Evolutionary conservation across 257 asterid genomes (phyloP), one percentile per base, ranked within the genome.

Genomic region (Lantana camara): DNA sequence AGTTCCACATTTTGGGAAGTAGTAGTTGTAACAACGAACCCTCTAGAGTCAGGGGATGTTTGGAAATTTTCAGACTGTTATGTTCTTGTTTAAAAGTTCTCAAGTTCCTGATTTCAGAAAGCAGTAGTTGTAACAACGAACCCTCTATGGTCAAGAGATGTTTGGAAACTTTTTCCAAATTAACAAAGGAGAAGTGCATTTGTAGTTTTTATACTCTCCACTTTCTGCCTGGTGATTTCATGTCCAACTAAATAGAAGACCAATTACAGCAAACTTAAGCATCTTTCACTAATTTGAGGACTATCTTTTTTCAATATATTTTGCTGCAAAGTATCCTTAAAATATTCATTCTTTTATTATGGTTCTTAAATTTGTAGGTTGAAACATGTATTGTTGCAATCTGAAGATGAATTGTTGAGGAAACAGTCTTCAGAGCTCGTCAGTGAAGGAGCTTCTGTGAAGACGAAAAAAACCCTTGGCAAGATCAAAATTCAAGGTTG

Each of bases 401-500:
- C 99, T 0, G 97, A 93, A 77, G 95, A 93, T 57, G 99, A 93
- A 51, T 75, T 93, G 12, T 16, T 93, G 94, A 78, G 35, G 63
- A 93, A 82, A 72, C 82, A 71, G 55, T 68, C 89, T 19, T 56
- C 91, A 38, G 95, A 82, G 63, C 94, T 87, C 53, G 85, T 85
- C 44, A 81, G 91, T 42, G 99, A 90, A 74, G 90, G 88, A 75
- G 96, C 91, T 51, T 61, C 88, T 23, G 73, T 84, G 22, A 93
- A 85, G 77, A 79, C 88, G 7, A 93, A 87, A 77, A 90, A 93
- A 78, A 83, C 86, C 70, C 71, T 84, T 63, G 96, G 97, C 80
- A 90, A 90, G 77, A 81, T 93, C 57, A 93, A 82, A 74, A 78
- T 93, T 53, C 99, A 89, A 85, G 99, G 99, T 93, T 21, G 24